Base-by-base conservation (phyloP, 768 basidiomycete species). In the Atractiella rhizophila region DNA sequence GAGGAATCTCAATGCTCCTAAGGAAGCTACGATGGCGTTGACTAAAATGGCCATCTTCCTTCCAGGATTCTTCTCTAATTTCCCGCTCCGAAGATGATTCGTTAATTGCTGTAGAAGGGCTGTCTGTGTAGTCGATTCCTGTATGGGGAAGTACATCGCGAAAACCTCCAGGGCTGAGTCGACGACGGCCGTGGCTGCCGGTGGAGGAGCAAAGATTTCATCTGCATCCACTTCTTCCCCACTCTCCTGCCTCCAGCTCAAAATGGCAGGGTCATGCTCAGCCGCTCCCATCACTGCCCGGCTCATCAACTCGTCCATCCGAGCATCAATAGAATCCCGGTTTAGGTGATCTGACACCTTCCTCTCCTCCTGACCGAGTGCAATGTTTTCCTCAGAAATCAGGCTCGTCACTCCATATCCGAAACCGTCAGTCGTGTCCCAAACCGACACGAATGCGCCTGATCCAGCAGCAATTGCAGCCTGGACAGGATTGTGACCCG, bases 131-230 rank as follows among this genome's bases (percentile, higher is more conserved):
- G 58, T 56, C 2, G 71, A 57, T 48, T 79, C 79, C 57, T 91
- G 86, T 19, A 73, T 58, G 1, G 79, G 74, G 21, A 91, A 66
- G 28, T 91, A 60, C 27, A 68, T 66, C 0, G 79, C 64, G 51
- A 94, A 94, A 2, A 94, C 65, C 31, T 76, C 71, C n/a, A 96
- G 73, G 0, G 82, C 77, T 5, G 76, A 71, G 55, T 94, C 79
- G 21, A 91, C 76, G 9, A 82, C 76, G 4, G 76, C 70, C 0
- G 81, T 82, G 0, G 69, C 65, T 2, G 85, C 64, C 2, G 85
- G 73, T 7, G 78, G 71, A 7, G 77, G 69, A 58, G 31, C 66
- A 67, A 44, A 36, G 23, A 46, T 35, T 31, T 33, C 37, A 43
- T 32, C 37, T 40, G 41, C 30, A n/a, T n/a, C n/a, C n/a, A n/a